phyloP scores from a whole-genome alignment of 2,329 filamentous ascomycete species.

The Alternaria burnsii region DNA sequence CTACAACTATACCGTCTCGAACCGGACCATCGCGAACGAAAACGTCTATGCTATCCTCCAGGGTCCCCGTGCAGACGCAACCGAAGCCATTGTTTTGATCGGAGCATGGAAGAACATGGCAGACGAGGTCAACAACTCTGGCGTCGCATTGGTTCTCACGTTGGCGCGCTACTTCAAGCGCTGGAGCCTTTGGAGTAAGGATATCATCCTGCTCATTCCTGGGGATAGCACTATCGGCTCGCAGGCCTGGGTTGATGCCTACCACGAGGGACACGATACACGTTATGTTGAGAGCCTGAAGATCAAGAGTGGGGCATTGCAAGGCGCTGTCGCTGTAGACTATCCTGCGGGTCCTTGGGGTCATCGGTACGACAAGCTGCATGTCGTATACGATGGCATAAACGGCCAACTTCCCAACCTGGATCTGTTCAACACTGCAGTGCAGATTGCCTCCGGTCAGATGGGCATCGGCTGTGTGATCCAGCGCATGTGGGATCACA shows the following conservation, averaged over 20 bases:
- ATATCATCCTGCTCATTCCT: slow-evolving; percentile 91
- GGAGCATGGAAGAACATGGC: slow-evolving; percentile 87
- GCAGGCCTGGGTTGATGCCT: slow-evolving; percentile 97
- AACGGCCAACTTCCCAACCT: slow-evolving; percentile 96
- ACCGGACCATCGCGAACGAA: slow-evolving; percentile 77
- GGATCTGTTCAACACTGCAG: slow-evolving; percentile 93
- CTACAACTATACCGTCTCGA: slow-evolving; percentile 84
- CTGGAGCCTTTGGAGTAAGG: slow-evolving; percentile 99
- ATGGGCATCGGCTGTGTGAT: slow-evolving; percentile 87
- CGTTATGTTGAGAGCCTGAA: slow-evolving; percentile 76
- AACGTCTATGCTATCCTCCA: slow-evolving; percentile 95
- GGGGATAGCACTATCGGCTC: slow-evolving; percentile 89
- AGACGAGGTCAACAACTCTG: slow-evolving; percentile 81
- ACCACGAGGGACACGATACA: slow-evolving; percentile 86
- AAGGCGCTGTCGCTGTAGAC: slow-evolving; percentile 92
- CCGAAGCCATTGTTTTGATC: slow-evolving; percentile 93
- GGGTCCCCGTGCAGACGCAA: slow-evolving; percentile 92
- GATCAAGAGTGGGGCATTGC: slow-evolving; percentile 90
- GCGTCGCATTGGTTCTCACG: slow-evolving; percentile 84
- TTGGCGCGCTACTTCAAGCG: slow-evolving; percentile 94
- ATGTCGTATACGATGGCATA: slow-evolving; percentile 92
- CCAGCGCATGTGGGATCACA: slow-evolving; percentile 83
- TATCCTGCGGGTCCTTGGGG: slow-evolving; percentile 76
- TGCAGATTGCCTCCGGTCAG: slow-evolving; percentile 85
- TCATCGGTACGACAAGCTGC: slow-evolving; percentile 83